Base-by-base conservation (phyloP, 2,329 filamentous ascomycete species). In the Fusarium miscanthi region DNA sequence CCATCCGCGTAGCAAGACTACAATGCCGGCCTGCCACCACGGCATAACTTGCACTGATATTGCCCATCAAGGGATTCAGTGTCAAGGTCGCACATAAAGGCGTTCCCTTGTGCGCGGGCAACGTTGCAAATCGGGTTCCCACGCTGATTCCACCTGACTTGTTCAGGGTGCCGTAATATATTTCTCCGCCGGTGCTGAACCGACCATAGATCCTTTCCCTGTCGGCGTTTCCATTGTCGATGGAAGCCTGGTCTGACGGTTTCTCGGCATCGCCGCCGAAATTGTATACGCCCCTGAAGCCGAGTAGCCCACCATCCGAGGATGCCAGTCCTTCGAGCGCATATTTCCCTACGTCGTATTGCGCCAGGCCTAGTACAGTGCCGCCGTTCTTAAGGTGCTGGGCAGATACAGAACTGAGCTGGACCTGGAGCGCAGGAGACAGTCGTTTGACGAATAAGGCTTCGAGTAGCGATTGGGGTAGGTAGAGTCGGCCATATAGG, bases 111-210 rank as follows among this genome's bases (percentile, higher is more conserved):
- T 93, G 93, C 63, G 86, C 88, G 59, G 93, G 93, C 25, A 98
- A 84, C 16, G 96, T 98, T 42, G 94, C 94, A 81, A 98, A 99
- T 54, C 96, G 90, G 52, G 94, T 86, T 11, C 95, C 96, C 13
- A 97, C 89, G 71, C 94, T 97, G 80, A 98, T 90, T 51, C 96
- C 96, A 53, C 95, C 94, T 27, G 94, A 94, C 79, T 98, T 98
- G 81, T 98, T 98, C 66, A 98, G 84, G 2, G 95, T 92, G 27
- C 95, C 96, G 84, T 99, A 99, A 84, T 98, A 99, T 40, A 97
- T 87, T 82, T 99, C 96, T 61, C 91, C 95, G 40, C 96, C 96
- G 6, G 94, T 93, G 78, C 94, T 97, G 80, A 98, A 94, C 25
- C 95, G 91, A 13, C 93, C 95, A 84, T 90, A 92, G 65, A 91